Base-by-base conservation (phyloP, 345 rosid species). In the Dovyalis caffra region DNA sequence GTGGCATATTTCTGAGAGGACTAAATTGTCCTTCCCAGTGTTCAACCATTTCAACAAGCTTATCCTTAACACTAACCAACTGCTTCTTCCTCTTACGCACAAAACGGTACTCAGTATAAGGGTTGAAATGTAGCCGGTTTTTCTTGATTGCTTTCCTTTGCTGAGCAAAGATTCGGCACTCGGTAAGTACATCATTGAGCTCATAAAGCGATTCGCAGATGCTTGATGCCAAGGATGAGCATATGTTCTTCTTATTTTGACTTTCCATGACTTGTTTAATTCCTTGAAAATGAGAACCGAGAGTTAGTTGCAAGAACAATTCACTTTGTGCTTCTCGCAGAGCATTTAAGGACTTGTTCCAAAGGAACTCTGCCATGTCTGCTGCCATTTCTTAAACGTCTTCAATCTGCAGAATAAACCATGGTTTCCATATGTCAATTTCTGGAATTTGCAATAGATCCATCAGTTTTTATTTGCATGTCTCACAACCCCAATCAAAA, bases 141-240 rank as follows among this genome's bases (percentile, higher is more conserved):
- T 51, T 70, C 21, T 6, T 66, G 28, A 38, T 8, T 31, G 14
- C 38, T 23, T 23, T 38, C 29, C 53, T n/a, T 51, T 53, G 63
- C 2, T 15, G 62, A 0, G 73, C 61, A 40, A 70, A 70, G 43
- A n/a, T 53, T 53, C 16, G 29, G 73, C 73, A 70, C 26, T 70
- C 73, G 8, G 63, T 15, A 25, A 70, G 12, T 31, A 53, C 5
- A 35, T 70, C 73, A 31, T 70, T 56, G 45, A 70, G 73, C 8
- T 31, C 14, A 35, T 33, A 53, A 33, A 70, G 73, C 45, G 32
- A 5, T 1, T 5, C 18, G 4, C 38, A 32, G 5, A 18, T 49
- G 8, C 5, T 0, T 18, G 35, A 31, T 34, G 43, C 29, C 11
- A 0, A 8, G 8, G n/a, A 53, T 18, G 11, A 47, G 45, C 43